Evolutionary conservation across 352 stramenopile species (phyloP).

Genomic region (Peronospora farinosa): DNA sequence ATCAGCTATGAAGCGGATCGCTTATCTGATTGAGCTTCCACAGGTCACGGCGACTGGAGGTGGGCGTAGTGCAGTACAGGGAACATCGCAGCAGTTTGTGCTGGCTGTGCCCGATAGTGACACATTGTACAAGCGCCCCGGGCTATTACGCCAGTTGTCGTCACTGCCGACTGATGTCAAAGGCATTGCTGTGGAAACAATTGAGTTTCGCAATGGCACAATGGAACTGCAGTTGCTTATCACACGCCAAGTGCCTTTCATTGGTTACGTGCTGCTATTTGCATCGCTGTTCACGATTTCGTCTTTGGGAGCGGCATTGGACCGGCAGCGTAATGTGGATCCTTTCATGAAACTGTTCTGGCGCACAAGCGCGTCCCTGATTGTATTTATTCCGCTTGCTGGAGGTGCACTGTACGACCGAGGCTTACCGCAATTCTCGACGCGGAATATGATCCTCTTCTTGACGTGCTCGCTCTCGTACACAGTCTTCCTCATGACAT

Average conservation of each 20-base stretch:
- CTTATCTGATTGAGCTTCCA: slow-evolving; percentile 74
- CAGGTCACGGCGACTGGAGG: slow-evolving; percentile 37
- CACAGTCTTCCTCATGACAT: slow-evolving; percentile 75
- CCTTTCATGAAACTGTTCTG: slow-evolving; percentile 84
- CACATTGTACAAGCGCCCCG: slow-evolving; percentile 46
- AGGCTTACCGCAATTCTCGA: slow-evolving; percentile 52
- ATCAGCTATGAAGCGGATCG: slow-evolving; percentile 47
- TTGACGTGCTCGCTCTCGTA: slow-evolving; percentile 62
- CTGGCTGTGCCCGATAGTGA: slow-evolving; percentile 62
- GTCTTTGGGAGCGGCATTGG: slow-evolving; percentile 64
- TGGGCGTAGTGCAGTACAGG: slow-evolving; percentile 19
- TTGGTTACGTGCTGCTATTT: slow-evolving; percentile 71
- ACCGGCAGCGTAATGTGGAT: slow-evolving; percentile 63
- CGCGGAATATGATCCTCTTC: slow-evolving; percentile 56
- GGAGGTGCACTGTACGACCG: slow-evolving; percentile 45
- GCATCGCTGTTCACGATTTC: slow-evolving; percentile 69
- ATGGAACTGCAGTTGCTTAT: slow-evolving; percentile 71
- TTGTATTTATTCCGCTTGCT: slow-evolving; percentile 65
- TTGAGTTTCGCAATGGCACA: slow-evolving; percentile 55
- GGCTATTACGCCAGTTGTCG: slow-evolving; percentile 51
- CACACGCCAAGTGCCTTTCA: slow-evolving; percentile 62
- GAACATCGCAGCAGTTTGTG: slow-evolving; percentile 58
- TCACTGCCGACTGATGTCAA: slow-evolving; percentile 64
- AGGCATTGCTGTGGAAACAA: slow-evolving; percentile 65
- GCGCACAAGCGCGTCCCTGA: slow-evolving; percentile 64